A percentile compares a stretch with the other conserved stretches of the same genome.
Evolutionary conservation across 768 basidiomycete species (phyloP).

Genomic region (Lactarius akahatsu): DNA sequence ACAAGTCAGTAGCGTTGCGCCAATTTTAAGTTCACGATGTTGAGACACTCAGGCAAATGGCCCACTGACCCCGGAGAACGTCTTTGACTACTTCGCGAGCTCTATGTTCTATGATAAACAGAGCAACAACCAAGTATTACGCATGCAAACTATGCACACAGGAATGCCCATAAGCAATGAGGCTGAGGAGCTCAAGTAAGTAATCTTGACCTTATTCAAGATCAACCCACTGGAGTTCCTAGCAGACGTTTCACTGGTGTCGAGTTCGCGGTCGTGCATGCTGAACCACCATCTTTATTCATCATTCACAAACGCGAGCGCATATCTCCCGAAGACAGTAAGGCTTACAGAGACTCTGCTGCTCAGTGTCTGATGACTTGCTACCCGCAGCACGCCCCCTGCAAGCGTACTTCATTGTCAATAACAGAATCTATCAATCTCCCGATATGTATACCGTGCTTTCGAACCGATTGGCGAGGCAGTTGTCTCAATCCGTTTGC

Average conservation of each 20-base stretch:
- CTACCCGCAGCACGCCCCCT: conserved; percentile 58
- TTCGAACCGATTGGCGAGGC: conserved; percentile 74
- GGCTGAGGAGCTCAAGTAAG: conserved; percentile 81
- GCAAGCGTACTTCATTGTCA: conserved; percentile 84
- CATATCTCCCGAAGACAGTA: conserved; percentile 80
- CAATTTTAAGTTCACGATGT: conserved; percentile 9
- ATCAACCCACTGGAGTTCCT: background rate
- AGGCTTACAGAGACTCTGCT: conserved; percentile 28
- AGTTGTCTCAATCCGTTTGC: conserved; percentile 8
- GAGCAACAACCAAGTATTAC: conserved; percentile 87
- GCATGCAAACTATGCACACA: conserved; percentile 91
- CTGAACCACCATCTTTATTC: conserved; percentile 77
- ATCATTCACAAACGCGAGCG: conserved; percentile 89
- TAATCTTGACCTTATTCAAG: conserved; percentile 6
- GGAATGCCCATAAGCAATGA: conserved; percentile 77
- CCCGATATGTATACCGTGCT: conserved; percentile 83
- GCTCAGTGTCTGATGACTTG: conserved; percentile 18
- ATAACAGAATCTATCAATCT: conserved; percentile 86
- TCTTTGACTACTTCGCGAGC: conserved; percentile 85
- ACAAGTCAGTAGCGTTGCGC: conserved; percentile 46
- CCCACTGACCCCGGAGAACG: conserved; percentile 70
- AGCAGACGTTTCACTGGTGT: conserved; percentile 80
- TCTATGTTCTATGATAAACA: conserved; percentile 96
- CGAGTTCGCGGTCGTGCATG: conserved; percentile 83
- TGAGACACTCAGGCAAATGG: conserved; percentile 59